These are phyloP conservation scores for Simmondsia chinensis DNA, from an alignment of 148 eudicot species.

Conservation along the genomic window DNA sequence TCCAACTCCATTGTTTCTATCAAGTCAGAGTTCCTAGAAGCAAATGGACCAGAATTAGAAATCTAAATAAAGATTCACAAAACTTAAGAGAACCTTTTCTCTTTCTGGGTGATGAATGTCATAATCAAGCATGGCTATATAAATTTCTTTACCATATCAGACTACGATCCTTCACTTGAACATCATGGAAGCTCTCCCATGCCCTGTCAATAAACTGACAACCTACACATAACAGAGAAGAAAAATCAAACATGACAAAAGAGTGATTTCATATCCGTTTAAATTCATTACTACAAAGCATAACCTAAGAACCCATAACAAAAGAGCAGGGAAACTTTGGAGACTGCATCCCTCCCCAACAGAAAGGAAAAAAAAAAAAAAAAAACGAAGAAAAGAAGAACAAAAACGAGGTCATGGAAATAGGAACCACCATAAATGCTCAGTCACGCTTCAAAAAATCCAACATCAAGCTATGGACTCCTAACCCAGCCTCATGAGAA, in stretches of 20 bases:
- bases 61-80: background rate
- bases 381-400: too few relatives aligned
- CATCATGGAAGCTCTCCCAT: conserved; percentile 95
- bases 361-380: too few relatives aligned
- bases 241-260: background rate
- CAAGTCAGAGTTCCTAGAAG: conserved; percentile 86
- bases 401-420: too few relatives aligned
- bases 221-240: conserved; percentile 37
- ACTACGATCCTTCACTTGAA: conserved; percentile 75
- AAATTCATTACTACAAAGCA: too few relatives aligned
- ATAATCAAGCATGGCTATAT: background rate
- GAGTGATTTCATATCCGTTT: background rate
- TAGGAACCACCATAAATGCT: too few relatives aligned
- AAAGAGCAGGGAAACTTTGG: too few relatives aligned
- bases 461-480: too few relatives aligned
- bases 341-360: too few relatives aligned
- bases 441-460: too few relatives aligned
- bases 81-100: background rate
- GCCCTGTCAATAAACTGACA: conserved; percentile 78
- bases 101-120: background rate
- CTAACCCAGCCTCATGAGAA: too few relatives aligned
- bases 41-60: background rate
- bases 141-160: conserved; percentile 64
- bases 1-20: conserved; percentile 94
- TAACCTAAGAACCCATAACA: too few relatives aligned